phyloP scores from a whole-genome alignment of 768 basidiomycete species.

The Goffeauzyma gilvescens region DNA sequence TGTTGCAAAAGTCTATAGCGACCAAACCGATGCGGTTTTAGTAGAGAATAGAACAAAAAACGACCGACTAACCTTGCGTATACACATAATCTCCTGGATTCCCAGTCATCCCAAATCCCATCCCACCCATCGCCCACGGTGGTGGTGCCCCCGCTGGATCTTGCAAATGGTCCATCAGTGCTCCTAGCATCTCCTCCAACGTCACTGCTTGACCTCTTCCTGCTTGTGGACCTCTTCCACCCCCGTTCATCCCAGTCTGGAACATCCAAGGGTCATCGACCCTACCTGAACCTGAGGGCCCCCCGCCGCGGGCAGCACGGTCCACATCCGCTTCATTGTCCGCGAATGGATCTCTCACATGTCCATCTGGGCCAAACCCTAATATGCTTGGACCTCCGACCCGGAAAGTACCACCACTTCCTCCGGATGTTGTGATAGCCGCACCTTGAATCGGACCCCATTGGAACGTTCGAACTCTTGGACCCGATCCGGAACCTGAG shows the following conservation, averaged over 20 bases:
- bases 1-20: neutral
- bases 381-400: too few species aligned
- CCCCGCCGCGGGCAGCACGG: neutral
- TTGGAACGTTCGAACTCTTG: too few species aligned
- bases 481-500: too few species aligned
- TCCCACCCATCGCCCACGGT: neutral
- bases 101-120: conserved; percentile 26
- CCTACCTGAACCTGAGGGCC: neutral
- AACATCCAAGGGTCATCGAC: neutral
- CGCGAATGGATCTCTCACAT: neutral
- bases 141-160: neutral
- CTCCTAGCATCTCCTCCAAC: conserved; percentile 3
- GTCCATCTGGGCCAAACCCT: too few species aligned
- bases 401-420: too few species aligned
- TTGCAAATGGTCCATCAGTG: conserved; percentile 14
- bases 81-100: conserved; percentile 81
- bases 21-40: neutral
- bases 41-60: too few species aligned
- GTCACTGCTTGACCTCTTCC: too few species aligned
- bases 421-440: too few species aligned
- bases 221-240: neutral
- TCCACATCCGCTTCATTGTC: neutral
- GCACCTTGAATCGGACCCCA: too few species aligned
- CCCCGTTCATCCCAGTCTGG: conserved; percentile 4
- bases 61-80: conserved; percentile 47